Base-by-base conservation (phyloP, 1,284 basidiomycete genomes). In the Trichosporon inkin region DNA sequence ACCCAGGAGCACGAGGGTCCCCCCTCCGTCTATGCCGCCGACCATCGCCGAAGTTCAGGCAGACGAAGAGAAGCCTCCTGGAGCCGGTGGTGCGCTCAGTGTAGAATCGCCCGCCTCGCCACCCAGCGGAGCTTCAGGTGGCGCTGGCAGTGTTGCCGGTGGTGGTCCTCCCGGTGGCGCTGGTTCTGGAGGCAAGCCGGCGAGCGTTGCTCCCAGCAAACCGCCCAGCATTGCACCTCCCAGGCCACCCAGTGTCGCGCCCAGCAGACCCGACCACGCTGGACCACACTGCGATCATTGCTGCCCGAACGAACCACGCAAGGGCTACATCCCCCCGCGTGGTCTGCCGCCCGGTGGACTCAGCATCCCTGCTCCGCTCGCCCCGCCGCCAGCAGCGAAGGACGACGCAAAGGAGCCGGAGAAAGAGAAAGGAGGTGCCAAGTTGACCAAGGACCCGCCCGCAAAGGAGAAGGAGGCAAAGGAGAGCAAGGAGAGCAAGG, bases 321-420 rank as follows among this genome's bases (percentile, higher is more conserved):
- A 49, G 44, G 44, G 44, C 2, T 49, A 49, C 22, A 8, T 32
- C 28, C 28, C 28, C 8, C 44, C 17, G 24, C 24, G 17, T 8
- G 22, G 44, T 6, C 24, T 49, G 24, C 44, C 44, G 13, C 44
- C 44, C 8, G 44, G 44, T 28, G 44, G 44, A 17, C 44, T 49
- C 28, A 49, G 24, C 24, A 1, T 49, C 8, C 44, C 44, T 2
- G 44, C 44, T 5, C 44, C 44, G 6, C 8, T 49, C 13, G 44
- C 44, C 14, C 14, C 44, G 16, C 14, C 44, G 7, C 6, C 44
- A 5, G 24, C 22, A 11, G 6, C 22, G 24, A 62, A 68, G 35
- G 58, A 66, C 16, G 55, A 55, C 36, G 47, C 51, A 4, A 51
- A 59, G 5, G 59, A 66, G 37, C 67, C 66, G 19, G 69, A 71